Evolutionary conservation across 2,329 filamentous ascomycete genomes (phyloP), one percentile per base, ranked within the genome.

Genomic region (Colletotrichum brevisporum): DNA sequence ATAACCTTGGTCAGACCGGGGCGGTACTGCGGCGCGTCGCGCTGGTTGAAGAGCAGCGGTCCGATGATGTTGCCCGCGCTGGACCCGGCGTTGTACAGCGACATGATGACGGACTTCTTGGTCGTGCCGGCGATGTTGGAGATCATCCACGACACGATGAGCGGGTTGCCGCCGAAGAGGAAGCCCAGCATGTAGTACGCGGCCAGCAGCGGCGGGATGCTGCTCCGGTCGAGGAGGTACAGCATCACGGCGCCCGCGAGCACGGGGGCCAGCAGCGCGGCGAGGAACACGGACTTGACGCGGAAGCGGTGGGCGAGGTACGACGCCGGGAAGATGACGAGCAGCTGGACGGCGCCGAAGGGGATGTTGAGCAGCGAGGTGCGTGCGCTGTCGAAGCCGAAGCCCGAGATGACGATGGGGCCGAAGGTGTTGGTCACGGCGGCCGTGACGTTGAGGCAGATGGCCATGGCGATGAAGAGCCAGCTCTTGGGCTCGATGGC

Each of bases 81-180:
- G 2, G 85, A 84, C 0, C 87, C 90, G 1, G 87, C 89, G 72
- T 91, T 90, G 81, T 88, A 92, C 0, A 91, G 78, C 0, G 86
- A 88, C 84, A 91, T 89, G 47, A 89, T 84, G 56, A 88, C 83
- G 0, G 89, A 89, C 74, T 90, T 91, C 78, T 93, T 92, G 3
- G 90, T 92, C 16, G 86, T 88, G 6, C 91, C 91, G 0, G 84
- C 91, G 0, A 89, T 92, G 76, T 93, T 93, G 8, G 86, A 89
- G 6, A 92, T 85, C 66, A 92, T 89, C 91, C 91, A 93, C 0
- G 88, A 85, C 0, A 92, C 87, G 27, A 91, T 86, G 10, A 93
- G 80, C 0, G 90, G 90, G 73, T 91, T 91, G 1, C 86, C 88
- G 1, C 89, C 89, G 70, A 89, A 92, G 9, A 92, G 80, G 76